Evolutionary conservation across 176 grass and related monocot species (phyloP), one percentile per base, ranked within the genome.

Genomic region (Musa schizocarpa): DNA sequence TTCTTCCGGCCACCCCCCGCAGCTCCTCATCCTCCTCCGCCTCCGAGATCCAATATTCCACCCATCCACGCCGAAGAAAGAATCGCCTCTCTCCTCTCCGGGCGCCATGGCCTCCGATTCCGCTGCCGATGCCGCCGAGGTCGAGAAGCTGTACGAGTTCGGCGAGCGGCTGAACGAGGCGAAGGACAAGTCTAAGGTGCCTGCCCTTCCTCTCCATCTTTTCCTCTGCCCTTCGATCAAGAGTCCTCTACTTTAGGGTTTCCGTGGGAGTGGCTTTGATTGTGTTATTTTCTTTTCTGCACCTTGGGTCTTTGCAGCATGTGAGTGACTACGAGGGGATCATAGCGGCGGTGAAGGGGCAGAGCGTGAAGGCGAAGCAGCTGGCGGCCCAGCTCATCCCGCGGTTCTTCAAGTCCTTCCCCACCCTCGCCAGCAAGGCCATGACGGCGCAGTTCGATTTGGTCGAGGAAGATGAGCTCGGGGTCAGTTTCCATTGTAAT

Each of bases 131-230:
- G 85, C 90, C 23, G 88, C 88, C 34, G 96, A 95, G 86, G 96
- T 99, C 51, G 96, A 99, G 83, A 92, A 86, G 69, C 91, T 99
- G 61, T 99, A 99, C 83, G 88, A 99, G 84, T 89, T 92, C 53
- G 88, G 96, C 29, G 91, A 99, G 81, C 88, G 88, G 68, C 96
- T 99, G 13, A 92, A 84, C 68, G 89, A 86, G 54, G 88, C 91
- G 20, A 87, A 99, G 70, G 91, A 99, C 81, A 99, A 92, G 83
- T 84, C 91, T 52, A 76, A 88, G 91, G 96, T 98, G 64, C 78
- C 55, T 55, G 21, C 8, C 25, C 13, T 55, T 23, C 21, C 72
- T 19, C 23, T 65, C 70, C 1, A 25, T 68, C 20, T 63, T 74
- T 10, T 73, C 20, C 17, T 26, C 68, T 22, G 6, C 53, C 49